A percentile compares a stretch with the other conserved stretches of the same genome.
Evolutionary conservation across 2,329 filamentous ascomycete genomes (phyloP).

Genomic region (Trichoderma semiorbis): DNA sequence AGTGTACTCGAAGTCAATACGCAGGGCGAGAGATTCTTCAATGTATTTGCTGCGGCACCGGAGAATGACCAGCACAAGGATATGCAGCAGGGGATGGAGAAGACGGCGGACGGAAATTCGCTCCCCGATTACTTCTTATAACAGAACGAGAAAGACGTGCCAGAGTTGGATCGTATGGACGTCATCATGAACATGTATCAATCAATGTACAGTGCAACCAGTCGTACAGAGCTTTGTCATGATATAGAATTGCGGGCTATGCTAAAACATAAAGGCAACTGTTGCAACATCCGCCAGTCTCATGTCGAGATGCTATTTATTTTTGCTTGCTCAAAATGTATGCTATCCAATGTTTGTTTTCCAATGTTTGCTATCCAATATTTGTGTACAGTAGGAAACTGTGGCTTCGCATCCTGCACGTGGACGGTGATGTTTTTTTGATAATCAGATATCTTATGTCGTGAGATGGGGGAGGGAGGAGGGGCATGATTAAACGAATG

Average conservation of each 20-base stretch:
- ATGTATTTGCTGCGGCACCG: conserved; percentile 94
- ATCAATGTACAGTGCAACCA: neutral
- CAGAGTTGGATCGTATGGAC: neutral
- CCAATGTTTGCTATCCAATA: neutral
- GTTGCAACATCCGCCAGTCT: neutral
- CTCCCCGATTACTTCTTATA: conserved; percentile 72
- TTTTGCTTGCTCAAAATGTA: conserved; percentile 2
- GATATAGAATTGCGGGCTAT: conserved; percentile 15
- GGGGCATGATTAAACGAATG: neutral
- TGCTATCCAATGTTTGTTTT: neutral
- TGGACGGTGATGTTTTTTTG: neutral
- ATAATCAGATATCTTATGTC: conserved; percentile 7
- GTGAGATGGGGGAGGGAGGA: neutral
- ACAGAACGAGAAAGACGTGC: neutral
- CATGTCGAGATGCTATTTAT: neutral
- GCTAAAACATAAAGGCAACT: neutral
- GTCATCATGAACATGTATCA: neutral
- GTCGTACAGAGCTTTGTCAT: neutral
- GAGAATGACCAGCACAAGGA: conserved; percentile 93
- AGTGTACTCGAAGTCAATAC: conserved; percentile 96
- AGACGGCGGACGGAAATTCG: conserved; percentile 58
- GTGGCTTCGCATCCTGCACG: neutral
- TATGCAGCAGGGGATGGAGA: conserved; percentile 71
- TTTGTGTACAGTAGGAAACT: neutral
- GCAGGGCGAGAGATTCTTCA: conserved; percentile 89